Evolutionary conservation across 2,329 filamentous ascomycete genomes (phyloP).

Genomic region (Xylaria polymorpha): DNA sequence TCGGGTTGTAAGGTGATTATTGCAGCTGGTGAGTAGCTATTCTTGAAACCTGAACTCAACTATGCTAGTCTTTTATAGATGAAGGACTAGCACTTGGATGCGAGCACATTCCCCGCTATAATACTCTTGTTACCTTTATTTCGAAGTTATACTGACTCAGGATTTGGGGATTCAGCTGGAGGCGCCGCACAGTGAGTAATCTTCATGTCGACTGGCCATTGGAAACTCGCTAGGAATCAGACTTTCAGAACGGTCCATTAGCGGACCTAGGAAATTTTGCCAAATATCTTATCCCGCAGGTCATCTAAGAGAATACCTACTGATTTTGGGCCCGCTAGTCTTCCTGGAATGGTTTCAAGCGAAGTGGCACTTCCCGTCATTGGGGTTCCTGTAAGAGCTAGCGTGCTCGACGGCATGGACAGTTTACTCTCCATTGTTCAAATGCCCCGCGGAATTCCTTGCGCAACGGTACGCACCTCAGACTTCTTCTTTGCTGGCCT

Average conservation of each 20-base stretch:
- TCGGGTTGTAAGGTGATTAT: slow-evolving; percentile 79
- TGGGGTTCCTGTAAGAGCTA: slow-evolving; percentile 80
- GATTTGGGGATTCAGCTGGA: slow-evolving; percentile 31
- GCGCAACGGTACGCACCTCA: slow-evolving; percentile 63
- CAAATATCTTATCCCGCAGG: not conserved
- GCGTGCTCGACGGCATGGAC: slow-evolving; percentile 77
- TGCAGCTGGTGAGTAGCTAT: slow-evolving; percentile 60
- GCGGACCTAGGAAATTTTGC: not conserved
- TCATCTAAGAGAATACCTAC: not conserved
- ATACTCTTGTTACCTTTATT: not conserved
- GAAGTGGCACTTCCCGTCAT: slow-evolving; percentile 80
- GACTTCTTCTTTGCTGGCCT: not conserved
- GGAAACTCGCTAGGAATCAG: not conserved
- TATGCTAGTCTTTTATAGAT: not conserved
- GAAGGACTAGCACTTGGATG: not conserved
- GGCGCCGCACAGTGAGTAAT: slow-evolving; percentile 40
- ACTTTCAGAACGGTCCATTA: too few species aligned
- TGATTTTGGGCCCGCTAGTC: slow-evolving; percentile 20
- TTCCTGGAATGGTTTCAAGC: slow-evolving; percentile 44
- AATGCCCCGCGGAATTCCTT: slow-evolving; percentile 79
- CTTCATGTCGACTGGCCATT: not conserved
- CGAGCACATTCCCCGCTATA: slow-evolving; percentile 59
- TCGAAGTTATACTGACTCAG: slow-evolving; percentile 24
- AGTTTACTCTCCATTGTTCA: slow-evolving; percentile 79
- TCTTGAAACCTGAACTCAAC: not conserved